Base-by-base conservation (phyloP, 257 asterid species). In the Gynochthodes officinalis region DNA sequence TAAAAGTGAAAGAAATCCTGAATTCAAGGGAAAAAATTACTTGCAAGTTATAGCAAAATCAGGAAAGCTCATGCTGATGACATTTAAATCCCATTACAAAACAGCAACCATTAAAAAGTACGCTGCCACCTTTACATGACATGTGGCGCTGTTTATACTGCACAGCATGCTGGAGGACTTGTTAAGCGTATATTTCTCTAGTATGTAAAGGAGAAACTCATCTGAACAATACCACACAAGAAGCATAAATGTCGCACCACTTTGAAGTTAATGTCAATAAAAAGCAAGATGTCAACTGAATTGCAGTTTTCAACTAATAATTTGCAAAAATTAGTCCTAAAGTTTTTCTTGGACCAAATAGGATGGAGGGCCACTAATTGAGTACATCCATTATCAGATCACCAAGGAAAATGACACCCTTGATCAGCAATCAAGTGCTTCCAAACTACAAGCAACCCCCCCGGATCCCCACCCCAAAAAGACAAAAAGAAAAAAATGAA, bases 201-300 rank as follows among this genome's bases (percentile, higher is more conserved):
- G n/a, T n/a, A n/a, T 62, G 67, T 62, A n/a, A 62, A 35, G 46
- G 67, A 33, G 28, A 21, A 21, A 62, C 67, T 32, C 67, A 27
- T 18, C 39, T 7, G 16, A 62, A 16, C 28, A 33, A 8, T 62
- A 16, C 23, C 30, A 18, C 67, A 62, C n/a, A 16, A 44, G n/a
- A 27, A 67, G 13, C 40, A 7, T 43, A 67, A 44, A 46, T 28
- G 43, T 19, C 37, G 30, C 11, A 62, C 35, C 4, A 12, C 35
- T 62, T 42, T 62, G 4, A 37, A 14, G 46, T 37, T 21, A 30
- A 23, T 62, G 48, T 7, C 28, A 35, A 62, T 37, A 33, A 18
- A 32, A 60, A 32, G 21, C 27, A 33, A 33, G 23, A 32, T 32
- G 27, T 42, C 44, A 60, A 19, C 6, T 37, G 4, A 35, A 62